These are phyloP conservation scores for Stemphylium lycopersici DNA, from an alignment of 2,329 filamentous ascomycete genomes.

Conservation along the genomic window DNA sequence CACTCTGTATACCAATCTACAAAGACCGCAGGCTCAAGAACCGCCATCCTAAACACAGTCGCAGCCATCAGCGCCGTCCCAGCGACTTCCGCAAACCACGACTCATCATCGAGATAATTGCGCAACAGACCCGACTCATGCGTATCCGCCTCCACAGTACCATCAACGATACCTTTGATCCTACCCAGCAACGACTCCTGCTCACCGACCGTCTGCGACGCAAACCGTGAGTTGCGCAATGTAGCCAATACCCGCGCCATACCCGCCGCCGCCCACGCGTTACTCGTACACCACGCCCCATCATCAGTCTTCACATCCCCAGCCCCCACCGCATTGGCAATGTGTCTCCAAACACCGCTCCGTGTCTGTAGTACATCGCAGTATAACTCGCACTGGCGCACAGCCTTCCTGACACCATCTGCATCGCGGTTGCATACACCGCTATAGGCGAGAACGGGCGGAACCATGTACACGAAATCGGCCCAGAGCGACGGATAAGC, in stretches of 20 bases:
- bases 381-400: slow-evolving; percentile 52
- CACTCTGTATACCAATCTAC: slow-evolving; percentile 47
- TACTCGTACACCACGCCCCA: slow-evolving; percentile 56
- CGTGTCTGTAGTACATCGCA: slow-evolving; percentile 46
- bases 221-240: slow-evolving; percentile 41
- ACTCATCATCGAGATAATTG: slow-evolving; percentile 55
- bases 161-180: slow-evolving; percentile 49
- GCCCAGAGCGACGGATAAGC: slow-evolving; percentile 55
- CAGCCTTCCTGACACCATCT: slow-evolving; percentile 44
- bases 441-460: slow-evolving; percentile 58
- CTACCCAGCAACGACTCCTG: slow-evolving; percentile 37
- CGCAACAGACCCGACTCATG: slow-evolving; percentile 50
- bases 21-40: slow-evolving; percentile 49
- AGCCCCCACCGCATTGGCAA: slow-evolving; percentile 41
- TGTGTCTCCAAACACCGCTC: slow-evolving; percentile 54
- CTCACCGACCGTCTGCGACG: slow-evolving; percentile 16
- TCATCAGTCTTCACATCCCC: slow-evolving; percentile 32
- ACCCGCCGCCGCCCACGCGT: slow-evolving; percentile 57
- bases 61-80: slow-evolving; percentile 56
- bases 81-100: slow-evolving; percentile 57
- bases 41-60: slow-evolving; percentile 55
- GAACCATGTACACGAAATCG: slow-evolving; percentile 58
- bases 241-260: slow-evolving; percentile 57
- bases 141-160: slow-evolving; percentile 41
- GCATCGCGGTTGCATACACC: slow-evolving; percentile 49